Conservation (phyloP, 768 basidiomycete genomes). For the Inosperma sp. region DNA sequence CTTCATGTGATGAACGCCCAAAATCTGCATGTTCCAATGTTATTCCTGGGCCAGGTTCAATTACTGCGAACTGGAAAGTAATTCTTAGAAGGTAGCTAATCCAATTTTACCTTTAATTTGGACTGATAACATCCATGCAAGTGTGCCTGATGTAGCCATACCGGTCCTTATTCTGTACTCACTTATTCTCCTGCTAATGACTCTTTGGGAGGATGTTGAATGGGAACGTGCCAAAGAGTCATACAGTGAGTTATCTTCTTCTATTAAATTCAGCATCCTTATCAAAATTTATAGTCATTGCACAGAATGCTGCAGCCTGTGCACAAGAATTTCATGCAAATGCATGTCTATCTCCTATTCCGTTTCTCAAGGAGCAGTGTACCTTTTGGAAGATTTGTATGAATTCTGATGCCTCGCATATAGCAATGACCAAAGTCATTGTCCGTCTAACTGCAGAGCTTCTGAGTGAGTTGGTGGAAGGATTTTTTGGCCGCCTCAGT, state of each 20-base stretch:
- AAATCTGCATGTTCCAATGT: neutral
- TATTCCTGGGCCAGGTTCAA: neutral
- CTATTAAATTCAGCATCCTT: neutral
- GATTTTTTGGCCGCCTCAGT: conserved; percentile 1
- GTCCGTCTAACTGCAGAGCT: neutral
- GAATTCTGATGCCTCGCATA: neutral
- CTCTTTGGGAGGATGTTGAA: conserved; percentile 2
- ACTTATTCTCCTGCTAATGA: neutral
- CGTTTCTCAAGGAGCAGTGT: conserved; percentile 3
- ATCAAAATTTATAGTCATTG: neutral
- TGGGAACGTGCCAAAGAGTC: conserved; percentile 2
- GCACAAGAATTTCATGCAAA: neutral
- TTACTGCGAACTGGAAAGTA: neutral
- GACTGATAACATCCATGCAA: neutral
- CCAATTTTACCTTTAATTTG: neutral
- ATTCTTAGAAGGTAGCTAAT: neutral
- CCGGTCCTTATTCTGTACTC: neutral
- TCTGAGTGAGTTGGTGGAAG: conserved; percentile 3
- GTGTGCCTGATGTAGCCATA: neutral
- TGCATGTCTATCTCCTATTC: neutral
- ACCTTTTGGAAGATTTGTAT: neutral
- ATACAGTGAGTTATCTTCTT: neutral
- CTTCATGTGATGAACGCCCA: neutral
- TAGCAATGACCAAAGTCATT: neutral
- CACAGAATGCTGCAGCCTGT: neutral